Conservation (phyloP, 148 eudicot species). For the Rhododendron simsii region DNA sequence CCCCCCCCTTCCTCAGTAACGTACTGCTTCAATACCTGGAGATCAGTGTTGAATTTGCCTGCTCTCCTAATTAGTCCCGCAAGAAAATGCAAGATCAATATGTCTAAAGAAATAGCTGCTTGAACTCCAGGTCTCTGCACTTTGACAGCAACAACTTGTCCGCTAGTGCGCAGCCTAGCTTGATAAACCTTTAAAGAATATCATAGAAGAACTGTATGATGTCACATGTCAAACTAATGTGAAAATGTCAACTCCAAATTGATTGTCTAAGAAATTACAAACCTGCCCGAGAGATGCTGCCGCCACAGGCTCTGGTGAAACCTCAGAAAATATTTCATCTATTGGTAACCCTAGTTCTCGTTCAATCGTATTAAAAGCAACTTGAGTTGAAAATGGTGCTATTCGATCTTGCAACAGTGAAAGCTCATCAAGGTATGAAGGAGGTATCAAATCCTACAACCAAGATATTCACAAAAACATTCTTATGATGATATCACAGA, state of each 20-base stretch:
- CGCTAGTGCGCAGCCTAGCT: slow-evolving; percentile 64
- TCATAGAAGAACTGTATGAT: background rate
- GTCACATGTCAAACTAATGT: background rate
- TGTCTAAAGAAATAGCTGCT: slow-evolving; percentile 91
- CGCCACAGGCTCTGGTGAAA: slow-evolving; percentile 84
- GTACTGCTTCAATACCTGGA: slow-evolving; percentile 53
- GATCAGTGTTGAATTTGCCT: slow-evolving; percentile 86
- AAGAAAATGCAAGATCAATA: slow-evolving; percentile 72
- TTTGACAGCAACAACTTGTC: slow-evolving; percentile 83
- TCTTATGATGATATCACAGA: background rate
- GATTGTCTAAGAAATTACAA: slow-evolving; percentile 1
- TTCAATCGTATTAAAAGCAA: slow-evolving; percentile 85
- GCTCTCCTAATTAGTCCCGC: slow-evolving; percentile 70
- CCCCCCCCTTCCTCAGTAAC: background rate
- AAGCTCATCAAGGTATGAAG: slow-evolving; percentile 77
- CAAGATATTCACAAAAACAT: background rate
- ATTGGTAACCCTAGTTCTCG: slow-evolving; percentile 71
- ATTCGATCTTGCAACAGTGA: slow-evolving; percentile 88
- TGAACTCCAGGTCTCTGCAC: slow-evolving; percentile 97
- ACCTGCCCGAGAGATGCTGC: slow-evolving; percentile 99
- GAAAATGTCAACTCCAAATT: background rate
- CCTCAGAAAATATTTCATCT: slow-evolving; percentile 74
- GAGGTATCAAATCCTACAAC: slow-evolving; percentile 86
- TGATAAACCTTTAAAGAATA: slow-evolving; percentile 61
- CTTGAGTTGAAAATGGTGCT: slow-evolving; percentile 70